Conservation (phyloP, 1,284 basidiomycete species). For the Pholiota adiposa region DNA sequence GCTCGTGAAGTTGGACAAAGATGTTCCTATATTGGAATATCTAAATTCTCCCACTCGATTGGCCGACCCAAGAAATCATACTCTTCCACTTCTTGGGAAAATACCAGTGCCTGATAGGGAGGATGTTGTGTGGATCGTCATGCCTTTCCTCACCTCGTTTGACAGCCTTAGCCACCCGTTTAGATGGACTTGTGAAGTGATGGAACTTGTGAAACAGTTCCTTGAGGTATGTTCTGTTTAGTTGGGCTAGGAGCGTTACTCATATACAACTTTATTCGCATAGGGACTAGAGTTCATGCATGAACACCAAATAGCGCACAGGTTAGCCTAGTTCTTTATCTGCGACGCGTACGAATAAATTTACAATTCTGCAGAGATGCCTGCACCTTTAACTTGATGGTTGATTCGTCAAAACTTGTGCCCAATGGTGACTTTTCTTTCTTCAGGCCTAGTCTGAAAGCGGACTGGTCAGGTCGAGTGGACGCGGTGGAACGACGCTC, state of each 20-base stretch:
- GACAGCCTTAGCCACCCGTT: slow-evolving; percentile 4
- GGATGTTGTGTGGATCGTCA: slow-evolving; percentile 13
- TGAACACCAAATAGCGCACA: slow-evolving; percentile 25
- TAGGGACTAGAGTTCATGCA: slow-evolving; percentile 28
- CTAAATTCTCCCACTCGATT: slow-evolving; percentile 10
- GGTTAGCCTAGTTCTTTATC: slow-evolving; percentile 4
- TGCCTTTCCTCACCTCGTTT: slow-evolving; percentile 12
- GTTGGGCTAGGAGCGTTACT: background rate
- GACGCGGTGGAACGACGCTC: slow-evolving; percentile 21
- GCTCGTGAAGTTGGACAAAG: slow-evolving; percentile 1
- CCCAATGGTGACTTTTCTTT: slow-evolving; percentile 26
- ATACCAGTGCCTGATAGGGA: slow-evolving; percentile 6
- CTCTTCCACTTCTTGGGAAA: slow-evolving; percentile 9
- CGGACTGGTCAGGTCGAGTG: slow-evolving; percentile 10
- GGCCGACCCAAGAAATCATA: slow-evolving; percentile 4
- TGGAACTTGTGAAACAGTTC: slow-evolving; percentile 13
- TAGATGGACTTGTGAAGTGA: slow-evolving; percentile 7
- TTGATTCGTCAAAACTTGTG: slow-evolving; percentile 26
- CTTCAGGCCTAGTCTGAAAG: background rate
- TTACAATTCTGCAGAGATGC: slow-evolving; percentile 21
- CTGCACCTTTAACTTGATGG: slow-evolving; percentile 27
- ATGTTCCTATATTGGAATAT: slow-evolving; percentile 11
- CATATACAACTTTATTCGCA: background rate
- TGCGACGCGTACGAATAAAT: background rate
- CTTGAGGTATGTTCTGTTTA: slow-evolving; percentile 6